phyloP scores from a whole-genome alignment of 2,329 filamentous ascomycete genomes.

The Samsoniella hepiali region DNA sequence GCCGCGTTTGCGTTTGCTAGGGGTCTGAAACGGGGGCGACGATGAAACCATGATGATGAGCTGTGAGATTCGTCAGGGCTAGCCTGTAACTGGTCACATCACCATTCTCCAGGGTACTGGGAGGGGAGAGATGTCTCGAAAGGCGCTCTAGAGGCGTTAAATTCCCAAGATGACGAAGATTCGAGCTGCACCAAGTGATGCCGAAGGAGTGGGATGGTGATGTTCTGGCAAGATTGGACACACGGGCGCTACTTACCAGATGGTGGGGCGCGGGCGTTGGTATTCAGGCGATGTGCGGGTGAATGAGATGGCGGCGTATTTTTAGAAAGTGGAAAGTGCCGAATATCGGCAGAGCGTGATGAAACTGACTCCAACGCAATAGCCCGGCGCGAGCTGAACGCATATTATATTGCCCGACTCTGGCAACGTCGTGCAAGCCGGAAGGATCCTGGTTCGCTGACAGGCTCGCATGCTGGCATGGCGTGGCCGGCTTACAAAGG shows the following conservation, averaged over 20 bases:
- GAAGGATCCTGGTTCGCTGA: background rate
- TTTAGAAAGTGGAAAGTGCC: background rate
- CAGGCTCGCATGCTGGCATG: background rate
- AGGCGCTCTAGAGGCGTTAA: background rate
- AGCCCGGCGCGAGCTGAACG: background rate
- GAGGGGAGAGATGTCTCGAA: background rate
- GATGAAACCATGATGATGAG: conserved; percentile 11
- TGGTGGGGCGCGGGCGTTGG: conserved; percentile 13
- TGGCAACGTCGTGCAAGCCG: conserved; percentile 2
- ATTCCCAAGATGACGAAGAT: background rate
- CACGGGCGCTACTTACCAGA: background rate
- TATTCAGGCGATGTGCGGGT: conserved; percentile 3
- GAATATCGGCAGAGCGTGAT: background rate
- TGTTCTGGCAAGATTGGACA: conserved; percentile 9
- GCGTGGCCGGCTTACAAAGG: background rate
- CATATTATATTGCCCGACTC: background rate
- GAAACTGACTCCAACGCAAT: background rate
- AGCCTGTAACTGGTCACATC: background rate
- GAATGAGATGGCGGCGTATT: conserved; percentile 1
- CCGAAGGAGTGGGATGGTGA: background rate
- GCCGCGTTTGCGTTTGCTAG: conserved; percentile 47
- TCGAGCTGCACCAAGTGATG: background rate
- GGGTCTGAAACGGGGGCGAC: conserved; percentile 24
- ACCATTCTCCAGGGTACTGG: background rate
- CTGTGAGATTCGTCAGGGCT: conserved; percentile 1